phyloP scores from a whole-genome alignment of 1,284 basidiomycete genomes.

The Agroathelia rolfsii region DNA sequence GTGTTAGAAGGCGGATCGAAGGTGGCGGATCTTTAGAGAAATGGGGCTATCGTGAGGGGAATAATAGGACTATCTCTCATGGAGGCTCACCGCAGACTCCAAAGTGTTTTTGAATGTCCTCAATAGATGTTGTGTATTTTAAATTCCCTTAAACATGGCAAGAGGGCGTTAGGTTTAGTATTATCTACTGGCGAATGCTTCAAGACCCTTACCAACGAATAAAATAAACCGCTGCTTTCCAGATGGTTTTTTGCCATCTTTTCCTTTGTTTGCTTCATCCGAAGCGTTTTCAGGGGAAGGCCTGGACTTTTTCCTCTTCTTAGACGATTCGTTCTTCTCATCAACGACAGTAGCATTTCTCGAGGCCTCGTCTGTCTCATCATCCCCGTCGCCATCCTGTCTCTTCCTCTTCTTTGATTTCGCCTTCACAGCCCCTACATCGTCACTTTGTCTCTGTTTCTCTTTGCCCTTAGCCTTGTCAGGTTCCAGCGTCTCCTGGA shows the following conservation, averaged over 20 bases:
- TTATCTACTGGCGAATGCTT: too few species aligned
- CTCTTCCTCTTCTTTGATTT: constrained; percentile 27
- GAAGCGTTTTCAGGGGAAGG: constrained; percentile 19
- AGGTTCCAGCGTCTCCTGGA: constrained; percentile 14
- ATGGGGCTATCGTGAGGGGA: constrained; percentile 7
- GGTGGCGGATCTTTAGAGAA: constrained; percentile 61
- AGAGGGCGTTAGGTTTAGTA: too few species aligned
- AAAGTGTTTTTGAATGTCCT: constrained; percentile 72
- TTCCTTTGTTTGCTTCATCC: constrained; percentile 17
- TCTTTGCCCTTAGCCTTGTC: constrained; percentile 12
- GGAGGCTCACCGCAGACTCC: constrained; percentile 46
- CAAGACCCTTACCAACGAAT: constrained; percentile 71
- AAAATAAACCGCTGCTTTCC: constrained; percentile 71
- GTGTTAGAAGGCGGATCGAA: constrained; percentile 72
- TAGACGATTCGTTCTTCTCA: constrained; percentile 25
- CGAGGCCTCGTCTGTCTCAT: constrained; percentile 15
- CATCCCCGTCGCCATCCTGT: constrained; percentile 23
- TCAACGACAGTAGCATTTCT: too few species aligned
- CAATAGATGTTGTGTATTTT: constrained; percentile 73
- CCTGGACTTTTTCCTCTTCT: constrained; percentile 35
- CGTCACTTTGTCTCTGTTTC: constrained; percentile 12
- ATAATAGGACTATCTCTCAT: too few species aligned
- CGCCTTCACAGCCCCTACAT: too few species aligned
- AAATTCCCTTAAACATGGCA: constrained; percentile 85
- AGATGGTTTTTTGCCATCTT: constrained; percentile 17